phyloP scores from a whole-genome alignment of 2,329 filamentous ascomycete species.

The Neonectria punicea region DNA sequence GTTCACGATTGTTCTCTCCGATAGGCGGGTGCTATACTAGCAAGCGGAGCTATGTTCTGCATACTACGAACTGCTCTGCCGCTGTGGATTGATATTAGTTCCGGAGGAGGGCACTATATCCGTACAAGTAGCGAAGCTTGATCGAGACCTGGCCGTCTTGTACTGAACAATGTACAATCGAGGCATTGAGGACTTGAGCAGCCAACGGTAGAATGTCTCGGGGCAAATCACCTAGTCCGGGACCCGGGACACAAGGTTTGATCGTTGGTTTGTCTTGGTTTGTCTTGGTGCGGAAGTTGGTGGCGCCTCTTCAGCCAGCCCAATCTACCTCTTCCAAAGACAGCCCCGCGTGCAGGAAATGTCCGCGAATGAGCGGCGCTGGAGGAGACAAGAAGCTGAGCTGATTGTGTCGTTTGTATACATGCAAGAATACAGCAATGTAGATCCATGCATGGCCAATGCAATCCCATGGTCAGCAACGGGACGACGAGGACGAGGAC shows the following conservation, averaged over 20 bases:
- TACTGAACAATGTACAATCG: conserved; percentile 28
- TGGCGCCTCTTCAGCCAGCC: conserved; percentile 22
- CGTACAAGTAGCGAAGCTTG: conserved; percentile 15
- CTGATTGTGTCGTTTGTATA: neutral
- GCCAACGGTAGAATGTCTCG: conserved; percentile 33
- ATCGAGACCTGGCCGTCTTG: conserved; percentile 21
- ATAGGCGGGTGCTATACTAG: too few relatives aligned
- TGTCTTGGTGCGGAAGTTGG: neutral
- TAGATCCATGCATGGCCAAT: neutral
- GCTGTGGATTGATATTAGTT: neutral
- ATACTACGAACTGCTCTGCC: neutral
- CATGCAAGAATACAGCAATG: neutral
- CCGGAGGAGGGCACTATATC: neutral
- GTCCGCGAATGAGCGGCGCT: neutral
- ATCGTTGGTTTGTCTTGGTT: neutral
- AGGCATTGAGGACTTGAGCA: conserved; percentile 14
- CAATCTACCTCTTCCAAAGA: neutral
- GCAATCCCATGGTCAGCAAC: too few relatives aligned
- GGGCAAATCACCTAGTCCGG: conserved; percentile 13
- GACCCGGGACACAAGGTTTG: conserved; percentile 25
- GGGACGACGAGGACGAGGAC: neutral
- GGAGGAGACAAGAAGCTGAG: neutral
- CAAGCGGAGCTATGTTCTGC: neutral
- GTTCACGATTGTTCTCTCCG: neutral
- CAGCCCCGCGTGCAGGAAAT: conserved; percentile 7